phyloP scores from a whole-genome alignment of 2,329 filamentous ascomycete species.

The Ophiobolus disseminans region DNA sequence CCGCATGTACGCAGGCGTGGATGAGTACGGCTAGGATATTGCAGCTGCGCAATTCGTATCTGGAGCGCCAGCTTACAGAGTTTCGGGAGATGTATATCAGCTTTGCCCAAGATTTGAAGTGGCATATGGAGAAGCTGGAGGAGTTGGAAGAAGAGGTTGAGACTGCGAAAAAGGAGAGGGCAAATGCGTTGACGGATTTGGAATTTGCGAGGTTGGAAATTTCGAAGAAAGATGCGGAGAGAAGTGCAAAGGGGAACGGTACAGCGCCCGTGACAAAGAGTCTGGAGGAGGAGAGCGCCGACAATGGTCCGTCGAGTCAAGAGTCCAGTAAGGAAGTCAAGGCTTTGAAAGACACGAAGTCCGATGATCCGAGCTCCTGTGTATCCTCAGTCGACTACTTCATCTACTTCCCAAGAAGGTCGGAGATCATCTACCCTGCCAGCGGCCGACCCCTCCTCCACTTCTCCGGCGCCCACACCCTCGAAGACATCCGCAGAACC shows the following conservation, averaged over 20 bases:
- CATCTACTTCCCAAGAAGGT: neutral
- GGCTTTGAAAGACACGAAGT: too few relatives aligned
- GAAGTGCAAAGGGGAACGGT: too few relatives aligned
- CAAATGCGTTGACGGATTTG: neutral
- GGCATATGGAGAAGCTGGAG: slow-evolving; percentile 10
- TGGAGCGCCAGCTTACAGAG: slow-evolving; percentile 11
- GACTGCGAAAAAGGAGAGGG: slow-evolving; percentile 1
- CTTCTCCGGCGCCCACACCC: slow-evolving; percentile 16
- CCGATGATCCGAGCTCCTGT: too few relatives aligned
- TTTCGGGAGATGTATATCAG: slow-evolving; percentile 10
- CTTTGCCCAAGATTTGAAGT: slow-evolving; percentile 6
- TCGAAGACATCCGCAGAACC: slow-evolving; percentile 16
- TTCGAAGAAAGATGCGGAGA: neutral
- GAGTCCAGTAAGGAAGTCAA: too few relatives aligned
- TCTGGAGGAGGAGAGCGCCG: too few relatives aligned
- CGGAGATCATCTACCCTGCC: neutral
- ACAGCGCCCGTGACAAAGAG: neutral
- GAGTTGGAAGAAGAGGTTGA: slow-evolving; percentile 5
- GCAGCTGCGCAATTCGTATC: slow-evolving; percentile 9
- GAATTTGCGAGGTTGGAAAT: too few relatives aligned
- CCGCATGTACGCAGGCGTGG: slow-evolving; percentile 3
- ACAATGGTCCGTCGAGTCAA: too few relatives aligned
- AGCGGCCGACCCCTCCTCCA: slow-evolving; percentile 15
- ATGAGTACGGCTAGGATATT: slow-evolving; percentile 2
- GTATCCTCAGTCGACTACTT: too few relatives aligned